These are phyloP conservation scores for Eutrema yunnanense DNA, from an alignment of 345 rosid genomes.

Conservation along the genomic window DNA sequence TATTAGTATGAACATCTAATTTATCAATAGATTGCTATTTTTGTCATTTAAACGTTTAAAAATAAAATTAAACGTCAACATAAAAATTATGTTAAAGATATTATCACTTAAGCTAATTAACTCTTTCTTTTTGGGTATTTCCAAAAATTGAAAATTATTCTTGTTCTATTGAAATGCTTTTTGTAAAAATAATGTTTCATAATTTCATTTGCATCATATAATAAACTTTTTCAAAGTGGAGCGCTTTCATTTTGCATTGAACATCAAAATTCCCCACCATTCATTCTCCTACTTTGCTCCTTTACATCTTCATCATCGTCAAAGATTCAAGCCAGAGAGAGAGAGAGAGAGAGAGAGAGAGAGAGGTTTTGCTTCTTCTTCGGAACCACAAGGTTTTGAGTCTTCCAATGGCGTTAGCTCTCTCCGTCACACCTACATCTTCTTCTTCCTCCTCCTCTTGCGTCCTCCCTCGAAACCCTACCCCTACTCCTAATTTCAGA, in stretches of 20 bases:
- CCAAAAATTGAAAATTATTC: no score
- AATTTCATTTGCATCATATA: neutral
- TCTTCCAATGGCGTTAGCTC: conserved; percentile 24
- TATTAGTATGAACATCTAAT: no score
- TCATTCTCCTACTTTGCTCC: conserved; percentile 5
- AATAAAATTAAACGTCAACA: no score
- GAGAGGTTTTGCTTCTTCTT: neutral
- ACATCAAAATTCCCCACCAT: conserved; percentile 5
- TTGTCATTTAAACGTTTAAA: no score
- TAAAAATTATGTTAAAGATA: no score
- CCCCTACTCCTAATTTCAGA: conserved; percentile 9
- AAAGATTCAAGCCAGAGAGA: neutral
- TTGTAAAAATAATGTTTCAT: no score
- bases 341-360: neutral
- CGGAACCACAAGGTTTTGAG: conserved; percentile 30
- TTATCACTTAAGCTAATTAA: no score
- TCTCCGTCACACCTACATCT: conserved; percentile 29
- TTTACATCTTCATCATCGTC: conserved; percentile 10
- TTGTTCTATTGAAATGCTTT: no score
- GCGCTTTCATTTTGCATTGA: neutral
- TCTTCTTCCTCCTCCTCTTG: conserved; percentile 13
- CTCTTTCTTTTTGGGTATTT: no score
- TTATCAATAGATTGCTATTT: no score
- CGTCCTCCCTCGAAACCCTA: conserved; percentile 28
- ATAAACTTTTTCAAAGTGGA: conserved; percentile 12